A percentile compares a stretch with the other conserved stretches of the same genome.
Conservation (phyloP, 345 rosid species). For the Cardamine chenopodiifolia region DNA sequence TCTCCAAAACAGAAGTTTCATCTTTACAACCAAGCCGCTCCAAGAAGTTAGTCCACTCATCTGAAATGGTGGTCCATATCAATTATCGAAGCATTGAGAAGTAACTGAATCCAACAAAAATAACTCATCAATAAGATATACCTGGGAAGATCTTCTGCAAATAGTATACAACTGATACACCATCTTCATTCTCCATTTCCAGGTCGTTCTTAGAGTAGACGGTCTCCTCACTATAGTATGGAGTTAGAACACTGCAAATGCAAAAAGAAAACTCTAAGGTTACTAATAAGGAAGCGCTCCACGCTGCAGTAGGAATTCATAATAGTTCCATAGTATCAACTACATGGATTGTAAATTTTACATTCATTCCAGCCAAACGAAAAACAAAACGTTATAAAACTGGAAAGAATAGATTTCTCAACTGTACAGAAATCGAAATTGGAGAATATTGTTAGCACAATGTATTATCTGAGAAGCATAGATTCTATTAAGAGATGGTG, state of each 20-base stretch:
- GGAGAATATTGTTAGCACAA: slow-evolving; percentile 19
- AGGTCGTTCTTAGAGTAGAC: slow-evolving; percentile 90
- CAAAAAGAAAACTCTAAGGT: slow-evolving; percentile 18
- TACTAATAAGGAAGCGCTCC: slow-evolving; percentile 19
- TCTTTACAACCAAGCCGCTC: slow-evolving; percentile 77
- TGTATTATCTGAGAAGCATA: slow-evolving; percentile 18
- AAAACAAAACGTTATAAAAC: slow-evolving; percentile 5
- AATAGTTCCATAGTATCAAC: neutral
- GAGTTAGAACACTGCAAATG: slow-evolving; percentile 83
- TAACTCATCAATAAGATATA: slow-evolving; percentile 36
- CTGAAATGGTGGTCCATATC: slow-evolving; percentile 46
- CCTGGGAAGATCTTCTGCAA: slow-evolving; percentile 97
- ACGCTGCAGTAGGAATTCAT: slow-evolving; percentile 11
- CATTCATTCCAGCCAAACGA: neutral
- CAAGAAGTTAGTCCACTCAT: slow-evolving; percentile 97
- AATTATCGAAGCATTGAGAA: slow-evolving; percentile 23
- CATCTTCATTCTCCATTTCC: slow-evolving; percentile 97
- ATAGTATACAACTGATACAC: slow-evolving; percentile 89
- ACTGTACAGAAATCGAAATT: slow-evolving; percentile 1
- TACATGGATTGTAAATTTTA: slow-evolving; percentile 11
- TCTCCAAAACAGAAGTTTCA: slow-evolving; percentile 76
- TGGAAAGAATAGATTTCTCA: neutral
- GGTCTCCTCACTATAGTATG: slow-evolving; percentile 96
- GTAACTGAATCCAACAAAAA: slow-evolving; percentile 3
- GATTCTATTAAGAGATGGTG: slow-evolving; percentile 1